Percentiles rank a stretch among this genome's conserved stretches.
phyloP scores from a whole-genome alignment of 257 asterid genomes.

The Solanum appendiculatum region DNA sequence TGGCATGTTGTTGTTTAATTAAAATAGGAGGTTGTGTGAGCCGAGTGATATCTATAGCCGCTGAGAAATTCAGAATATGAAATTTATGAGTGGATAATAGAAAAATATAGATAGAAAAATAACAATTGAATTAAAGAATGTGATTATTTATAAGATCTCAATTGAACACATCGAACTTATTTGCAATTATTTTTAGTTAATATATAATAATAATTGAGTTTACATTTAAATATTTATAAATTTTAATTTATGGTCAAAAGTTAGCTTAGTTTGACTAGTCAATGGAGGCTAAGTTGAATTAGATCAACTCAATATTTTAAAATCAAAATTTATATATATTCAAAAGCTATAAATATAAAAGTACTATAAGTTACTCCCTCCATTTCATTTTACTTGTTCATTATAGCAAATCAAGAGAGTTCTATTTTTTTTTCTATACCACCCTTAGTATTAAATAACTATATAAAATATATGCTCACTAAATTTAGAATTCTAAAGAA shows the following conservation, averaged over 20 bases:
- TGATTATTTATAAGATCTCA: no score
- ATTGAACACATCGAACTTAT: no score
- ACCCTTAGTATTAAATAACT: background rate
- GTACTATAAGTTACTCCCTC: background rate
- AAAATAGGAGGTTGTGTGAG: conserved; percentile 15
- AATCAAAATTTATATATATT: no score
- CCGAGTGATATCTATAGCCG: conserved; percentile 26
- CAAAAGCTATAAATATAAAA: no score
- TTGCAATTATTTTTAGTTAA: no score
- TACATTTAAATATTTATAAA: no score
- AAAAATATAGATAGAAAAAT: no score
- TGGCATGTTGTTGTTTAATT: conserved; percentile 28
- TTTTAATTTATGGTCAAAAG: background rate
- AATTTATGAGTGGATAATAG: background rate
- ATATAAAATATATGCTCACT: background rate
- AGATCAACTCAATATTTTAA: no score
- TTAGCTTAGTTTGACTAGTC: background rate
- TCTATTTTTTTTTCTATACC: no score
- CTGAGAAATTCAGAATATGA: background rate
- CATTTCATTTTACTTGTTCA: background rate
- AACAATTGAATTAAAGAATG: no score
- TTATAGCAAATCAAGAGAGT: background rate
- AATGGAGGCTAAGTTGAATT: background rate
- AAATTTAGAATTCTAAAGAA: background rate
- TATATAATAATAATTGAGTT: no score